These are phyloP conservation scores for Heritiera littoralis DNA, from an alignment of 345 rosid species.

Conservation along the genomic window DNA sequence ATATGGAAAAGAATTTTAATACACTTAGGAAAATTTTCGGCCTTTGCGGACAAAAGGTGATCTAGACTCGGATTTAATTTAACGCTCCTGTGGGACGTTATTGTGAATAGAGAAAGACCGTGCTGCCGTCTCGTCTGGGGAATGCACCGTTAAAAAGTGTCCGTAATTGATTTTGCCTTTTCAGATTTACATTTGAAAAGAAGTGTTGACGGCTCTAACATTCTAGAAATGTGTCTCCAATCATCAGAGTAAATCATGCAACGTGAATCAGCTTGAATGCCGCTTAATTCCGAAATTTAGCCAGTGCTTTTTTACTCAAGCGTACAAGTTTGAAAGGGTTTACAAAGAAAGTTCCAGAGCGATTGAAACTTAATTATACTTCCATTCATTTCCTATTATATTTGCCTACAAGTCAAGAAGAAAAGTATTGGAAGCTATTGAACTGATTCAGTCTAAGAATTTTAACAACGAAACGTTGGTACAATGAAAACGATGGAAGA, in stretches of 20 bases:
- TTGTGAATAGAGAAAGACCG: no score
- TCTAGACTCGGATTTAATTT: not conserved
- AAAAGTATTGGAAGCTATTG: not conserved
- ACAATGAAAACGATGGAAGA: not conserved
- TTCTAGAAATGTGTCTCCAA: not conserved
- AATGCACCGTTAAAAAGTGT: not conserved
- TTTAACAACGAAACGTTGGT: not conserved
- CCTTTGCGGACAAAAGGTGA: not conserved
- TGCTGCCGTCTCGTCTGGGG: no score
- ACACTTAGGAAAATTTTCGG: not conserved
- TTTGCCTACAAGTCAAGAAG: not conserved
- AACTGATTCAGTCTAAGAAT: not conserved
- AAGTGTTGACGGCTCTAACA: not conserved
- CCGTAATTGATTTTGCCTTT: not conserved
- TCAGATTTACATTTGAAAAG: not conserved
- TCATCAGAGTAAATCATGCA: slow-evolving; percentile 4
- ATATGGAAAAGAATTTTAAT: not conserved
- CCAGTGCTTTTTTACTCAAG: not conserved
- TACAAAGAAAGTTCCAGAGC: not conserved
- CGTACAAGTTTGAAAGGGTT: slow-evolving; percentile 25
- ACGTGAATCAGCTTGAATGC: not conserved
- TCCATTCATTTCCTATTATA: not conserved
- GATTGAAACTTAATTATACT: not conserved
- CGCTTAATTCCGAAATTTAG: not conserved
- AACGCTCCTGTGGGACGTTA: not conserved